A percentile compares a stretch with the other conserved stretches of the same genome.
Evolutionary conservation across 345 rosid genomes (phyloP).

Genomic region (Hevea brasiliensis): DNA sequence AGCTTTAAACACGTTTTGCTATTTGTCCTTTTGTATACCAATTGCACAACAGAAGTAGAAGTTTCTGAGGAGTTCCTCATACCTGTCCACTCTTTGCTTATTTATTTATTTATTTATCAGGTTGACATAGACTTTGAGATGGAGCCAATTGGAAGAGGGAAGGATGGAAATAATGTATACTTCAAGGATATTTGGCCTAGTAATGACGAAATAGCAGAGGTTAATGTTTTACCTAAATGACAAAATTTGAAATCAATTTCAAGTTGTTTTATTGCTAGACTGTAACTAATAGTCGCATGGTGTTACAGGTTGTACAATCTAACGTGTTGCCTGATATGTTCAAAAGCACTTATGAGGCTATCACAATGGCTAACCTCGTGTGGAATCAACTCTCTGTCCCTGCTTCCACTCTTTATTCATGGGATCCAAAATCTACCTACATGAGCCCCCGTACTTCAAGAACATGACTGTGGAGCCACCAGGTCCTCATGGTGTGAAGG

Average conservation of each 20-base stretch:
- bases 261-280: neutral
- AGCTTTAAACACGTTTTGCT: neutral
- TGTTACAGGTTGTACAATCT: slow-evolving; percentile 69
- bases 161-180: slow-evolving; percentile 75
- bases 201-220: slow-evolving; percentile 71
- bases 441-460: slow-evolving; percentile 92
- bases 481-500: slow-evolving; percentile 80
- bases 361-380: slow-evolving; percentile 81
- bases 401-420: slow-evolving; percentile 46
- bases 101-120: slow-evolving; percentile 33
- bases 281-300: slow-evolving; percentile 1
- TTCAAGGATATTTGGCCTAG: slow-evolving; percentile 58
- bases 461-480: slow-evolving; percentile 86
- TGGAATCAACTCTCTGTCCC: slow-evolving; percentile 78
- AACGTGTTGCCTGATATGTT: slow-evolving; percentile 89
- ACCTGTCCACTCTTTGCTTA: too few relatives aligned
- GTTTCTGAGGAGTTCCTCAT: neutral
- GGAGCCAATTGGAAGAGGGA: slow-evolving; percentile 85
- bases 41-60: neutral
- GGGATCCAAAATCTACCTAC: slow-evolving; percentile 86
- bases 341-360: slow-evolving; percentile 74
- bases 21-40: neutral
- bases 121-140: slow-evolving; percentile 89
- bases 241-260: neutral
- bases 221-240: slow-evolving; percentile 18